Evolutionary conservation across 805 yeast genomes (phyloP).

Genomic region (Zygosaccharomyces lentus): DNA sequence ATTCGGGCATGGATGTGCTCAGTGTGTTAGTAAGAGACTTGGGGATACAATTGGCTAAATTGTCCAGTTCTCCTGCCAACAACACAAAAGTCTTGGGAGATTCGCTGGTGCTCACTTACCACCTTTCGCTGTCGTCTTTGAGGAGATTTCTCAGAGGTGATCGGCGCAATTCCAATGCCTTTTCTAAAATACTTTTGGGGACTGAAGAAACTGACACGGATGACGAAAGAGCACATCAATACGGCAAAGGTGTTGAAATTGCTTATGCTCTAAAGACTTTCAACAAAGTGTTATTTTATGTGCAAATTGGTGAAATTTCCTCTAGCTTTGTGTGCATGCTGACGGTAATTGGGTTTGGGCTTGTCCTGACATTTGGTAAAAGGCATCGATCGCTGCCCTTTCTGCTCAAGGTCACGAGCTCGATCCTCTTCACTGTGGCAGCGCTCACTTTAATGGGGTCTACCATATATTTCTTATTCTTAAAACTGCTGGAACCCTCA

Average conservation of each 20-base stretch:
- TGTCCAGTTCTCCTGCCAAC: slow-evolving; percentile 18
- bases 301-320: slow-evolving; percentile 14
- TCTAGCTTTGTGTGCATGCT: slow-evolving; percentile 9
- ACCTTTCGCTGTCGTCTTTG: slow-evolving; percentile 21
- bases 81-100: slow-evolving; percentile 24
- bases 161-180: slow-evolving; percentile 14
- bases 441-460: slow-evolving; percentile 13
- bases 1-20: slow-evolving; percentile 27
- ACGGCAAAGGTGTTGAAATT: slow-evolving; percentile 18
- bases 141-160: slow-evolving; percentile 19
- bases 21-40: slow-evolving; percentile 28
- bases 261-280: slow-evolving; percentile 15
- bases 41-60: slow-evolving; percentile 29
- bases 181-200: slow-evolving; percentile 17
- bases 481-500: slow-evolving; percentile 19
- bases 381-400: slow-evolving; percentile 11
- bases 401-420: slow-evolving; percentile 7
- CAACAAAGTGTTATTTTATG: slow-evolving; percentile 12
- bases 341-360: slow-evolving; percentile 15
- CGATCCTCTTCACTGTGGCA: slow-evolving; percentile 10
- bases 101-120: slow-evolving; percentile 26
- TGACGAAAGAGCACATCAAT: slow-evolving; percentile 6
- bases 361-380: slow-evolving; percentile 10
- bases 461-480: slow-evolving; percentile 11
- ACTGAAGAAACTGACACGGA: slow-evolving; percentile 6